Percentiles rank a stretch among this genome's conserved stretches.
Conservation (phyloP, 2,329 filamentous ascomycete genomes). For the Fusarium nisikadoi region DNA sequence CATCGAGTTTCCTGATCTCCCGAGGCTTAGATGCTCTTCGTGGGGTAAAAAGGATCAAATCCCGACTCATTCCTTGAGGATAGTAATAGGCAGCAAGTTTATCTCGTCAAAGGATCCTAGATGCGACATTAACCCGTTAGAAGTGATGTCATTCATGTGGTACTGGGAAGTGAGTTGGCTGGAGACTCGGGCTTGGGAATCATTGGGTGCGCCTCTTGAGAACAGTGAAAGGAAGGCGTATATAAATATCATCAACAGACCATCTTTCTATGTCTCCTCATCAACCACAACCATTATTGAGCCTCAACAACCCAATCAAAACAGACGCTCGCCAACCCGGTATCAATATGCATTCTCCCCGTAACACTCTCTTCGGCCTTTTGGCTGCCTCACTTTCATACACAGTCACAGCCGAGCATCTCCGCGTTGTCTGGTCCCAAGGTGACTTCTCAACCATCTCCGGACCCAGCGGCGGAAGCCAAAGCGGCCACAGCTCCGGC, state of each 20-base stretch:
- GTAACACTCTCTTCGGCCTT: background rate
- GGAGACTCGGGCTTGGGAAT: background rate
- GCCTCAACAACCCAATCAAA: too few species aligned
- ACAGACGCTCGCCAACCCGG: too few species aligned
- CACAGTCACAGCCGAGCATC: slow-evolving; percentile 1
- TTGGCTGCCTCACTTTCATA: slow-evolving; percentile 1
- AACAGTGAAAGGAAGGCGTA: background rate
- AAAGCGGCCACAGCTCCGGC: background rate
- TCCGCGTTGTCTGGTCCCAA: slow-evolving; percentile 13
- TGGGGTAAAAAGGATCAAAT: background rate
- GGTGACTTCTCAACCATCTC: slow-evolving; percentile 12
- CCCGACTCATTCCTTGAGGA: background rate
- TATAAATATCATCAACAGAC: background rate
- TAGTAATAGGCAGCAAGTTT: background rate
- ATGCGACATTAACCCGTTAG: background rate
- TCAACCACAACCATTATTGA: background rate
- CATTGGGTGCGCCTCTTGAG: background rate
- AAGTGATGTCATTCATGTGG: background rate
- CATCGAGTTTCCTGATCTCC: background rate
- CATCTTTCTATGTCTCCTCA: background rate
- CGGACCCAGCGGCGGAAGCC: background rate
- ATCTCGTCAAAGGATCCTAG: background rate
- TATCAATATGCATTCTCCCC: slow-evolving; percentile 4
- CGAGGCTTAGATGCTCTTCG: background rate
- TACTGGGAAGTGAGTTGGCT: background rate